Percentiles rank a stretch among this genome's conserved stretches.
Conservation (phyloP, 176 grass and related monocot genomes). For the Stipa capillata region DNA sequence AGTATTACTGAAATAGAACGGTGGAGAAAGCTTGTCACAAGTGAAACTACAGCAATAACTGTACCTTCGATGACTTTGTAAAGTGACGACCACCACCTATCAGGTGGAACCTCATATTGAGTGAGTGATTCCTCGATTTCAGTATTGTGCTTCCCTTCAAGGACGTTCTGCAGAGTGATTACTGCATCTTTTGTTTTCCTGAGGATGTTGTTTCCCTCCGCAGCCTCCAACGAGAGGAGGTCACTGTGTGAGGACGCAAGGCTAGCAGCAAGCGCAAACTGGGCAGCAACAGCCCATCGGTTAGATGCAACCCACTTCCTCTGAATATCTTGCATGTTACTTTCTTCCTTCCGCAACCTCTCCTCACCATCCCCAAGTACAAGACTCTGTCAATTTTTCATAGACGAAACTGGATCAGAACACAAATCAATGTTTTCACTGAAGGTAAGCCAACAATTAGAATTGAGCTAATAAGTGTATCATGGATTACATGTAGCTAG, state of each 20-base stretch:
- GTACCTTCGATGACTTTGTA: slow-evolving; percentile 97
- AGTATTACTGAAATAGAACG: background rate
- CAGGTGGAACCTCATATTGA: slow-evolving; percentile 55
- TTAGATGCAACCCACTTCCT: slow-evolving; percentile 80
- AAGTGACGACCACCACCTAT: slow-evolving; percentile 96
- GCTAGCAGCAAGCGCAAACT: slow-evolving; percentile 70
- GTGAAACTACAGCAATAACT: background rate
- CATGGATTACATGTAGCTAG: background rate
- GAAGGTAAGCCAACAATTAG: background rate
- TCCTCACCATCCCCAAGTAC: slow-evolving; percentile 67
- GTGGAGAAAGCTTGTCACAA: background rate
- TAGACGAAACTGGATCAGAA: slow-evolving; percentile 24
- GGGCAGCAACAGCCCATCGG: slow-evolving; percentile 82
- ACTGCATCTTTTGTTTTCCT: slow-evolving; percentile 89
- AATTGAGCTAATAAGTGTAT: background rate
- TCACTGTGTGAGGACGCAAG: slow-evolving; percentile 79
- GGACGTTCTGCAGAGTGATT: slow-evolving; percentile 80
- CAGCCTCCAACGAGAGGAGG: slow-evolving; percentile 59
- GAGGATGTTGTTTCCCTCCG: slow-evolving; percentile 70
- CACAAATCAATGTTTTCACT: background rate
- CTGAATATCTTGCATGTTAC: slow-evolving; percentile 58
- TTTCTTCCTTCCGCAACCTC: slow-evolving; percentile 57
- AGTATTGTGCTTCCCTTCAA: slow-evolving; percentile 71
- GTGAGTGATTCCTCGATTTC: slow-evolving; percentile 80
- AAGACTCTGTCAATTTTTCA: slow-evolving; percentile 48